Conservation (phyloP, 768 basidiomycete species). For the Krasilnikovozyma curviuscula region DNA sequence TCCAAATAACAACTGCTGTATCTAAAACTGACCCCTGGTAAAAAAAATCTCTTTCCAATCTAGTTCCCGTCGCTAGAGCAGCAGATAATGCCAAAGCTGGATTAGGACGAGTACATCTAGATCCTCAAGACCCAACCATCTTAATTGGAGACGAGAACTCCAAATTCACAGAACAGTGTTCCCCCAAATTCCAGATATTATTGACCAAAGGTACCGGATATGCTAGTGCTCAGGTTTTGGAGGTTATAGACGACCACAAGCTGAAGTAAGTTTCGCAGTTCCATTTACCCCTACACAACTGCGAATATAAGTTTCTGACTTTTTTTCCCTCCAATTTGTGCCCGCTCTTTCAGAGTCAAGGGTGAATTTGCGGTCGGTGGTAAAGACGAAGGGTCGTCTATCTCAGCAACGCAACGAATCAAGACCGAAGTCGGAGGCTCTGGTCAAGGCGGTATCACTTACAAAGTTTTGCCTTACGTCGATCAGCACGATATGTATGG, state of each 20-base stretch:
- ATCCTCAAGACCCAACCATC: constrained; percentile 56
- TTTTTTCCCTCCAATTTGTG: background rate
- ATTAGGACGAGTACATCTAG: constrained; percentile 49
- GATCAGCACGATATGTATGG: constrained; percentile 92
- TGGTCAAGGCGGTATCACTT: constrained; percentile 47
- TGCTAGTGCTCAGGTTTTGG: constrained; percentile 58
- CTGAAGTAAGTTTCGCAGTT: constrained; percentile 24
- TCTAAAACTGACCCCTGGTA: background rate
- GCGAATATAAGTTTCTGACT: background rate
- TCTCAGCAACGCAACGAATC: background rate
- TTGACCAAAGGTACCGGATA: constrained; percentile 63
- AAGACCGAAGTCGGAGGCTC: constrained; percentile 16
- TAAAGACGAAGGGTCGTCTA: background rate
- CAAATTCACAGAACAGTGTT: constrained; percentile 60
- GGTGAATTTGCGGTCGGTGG: constrained; percentile 44
- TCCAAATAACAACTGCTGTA: background rate
- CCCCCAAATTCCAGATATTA: constrained; percentile 29
- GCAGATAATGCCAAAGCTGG: constrained; percentile 66
- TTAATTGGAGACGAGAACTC: constrained; percentile 70
- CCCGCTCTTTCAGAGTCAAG: constrained; percentile 36
- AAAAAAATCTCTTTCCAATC: background rate
- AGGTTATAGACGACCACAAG: constrained; percentile 74
- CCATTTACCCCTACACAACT: background rate
- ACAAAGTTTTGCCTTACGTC: constrained; percentile 67
- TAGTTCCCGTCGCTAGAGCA: constrained; percentile 85